A percentile compares a stretch with the other conserved stretches of the same genome.
These are phyloP conservation scores for Colletotrichum tanaceti DNA, from an alignment of 2,329 filamentous ascomycete genomes.

Conservation along the genomic window DNA sequence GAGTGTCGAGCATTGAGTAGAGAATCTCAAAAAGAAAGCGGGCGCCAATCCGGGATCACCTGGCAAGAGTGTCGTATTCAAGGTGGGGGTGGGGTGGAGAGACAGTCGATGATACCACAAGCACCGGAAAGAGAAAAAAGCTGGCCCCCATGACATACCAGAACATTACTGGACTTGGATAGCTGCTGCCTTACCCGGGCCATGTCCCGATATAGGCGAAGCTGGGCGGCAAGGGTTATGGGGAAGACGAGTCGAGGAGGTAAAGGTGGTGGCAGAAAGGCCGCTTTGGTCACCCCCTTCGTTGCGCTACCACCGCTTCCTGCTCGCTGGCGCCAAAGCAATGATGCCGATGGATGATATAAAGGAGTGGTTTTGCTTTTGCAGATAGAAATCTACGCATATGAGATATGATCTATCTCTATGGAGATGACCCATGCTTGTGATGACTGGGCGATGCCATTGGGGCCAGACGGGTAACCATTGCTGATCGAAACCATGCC, in stretches of 20 bases:
- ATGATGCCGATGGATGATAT: slow-evolving; percentile 31
- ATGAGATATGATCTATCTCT: slow-evolving; percentile 8
- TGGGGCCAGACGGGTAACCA: not conserved
- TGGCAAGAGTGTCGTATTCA: slow-evolving; percentile 11
- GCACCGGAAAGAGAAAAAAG: slow-evolving; percentile 11
- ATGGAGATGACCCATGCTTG: not conserved
- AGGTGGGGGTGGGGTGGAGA: not conserved
- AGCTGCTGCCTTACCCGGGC: slow-evolving; percentile 14
- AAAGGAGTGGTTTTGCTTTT: slow-evolving; percentile 26
- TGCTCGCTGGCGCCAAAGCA: slow-evolving; percentile 11
- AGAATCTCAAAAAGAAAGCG: not conserved
- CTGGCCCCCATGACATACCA: slow-evolving; percentile 1
- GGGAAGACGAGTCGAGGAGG: not conserved
- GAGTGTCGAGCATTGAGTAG: slow-evolving; percentile 43
- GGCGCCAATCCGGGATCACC: not conserved
- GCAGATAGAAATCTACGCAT: slow-evolving; percentile 34
- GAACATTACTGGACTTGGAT: slow-evolving; percentile 22
- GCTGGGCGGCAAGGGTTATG: not conserved
- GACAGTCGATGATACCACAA: slow-evolving; percentile 39
- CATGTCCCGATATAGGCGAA: slow-evolving; percentile 12
- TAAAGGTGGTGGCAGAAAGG: slow-evolving; percentile 3
- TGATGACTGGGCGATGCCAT: not conserved
- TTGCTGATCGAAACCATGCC: no score
- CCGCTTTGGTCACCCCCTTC: not conserved
- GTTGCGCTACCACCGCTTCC: not conserved